Conservation (phyloP, 148 eudicot species). For the Selenicereus undatus region DNA sequence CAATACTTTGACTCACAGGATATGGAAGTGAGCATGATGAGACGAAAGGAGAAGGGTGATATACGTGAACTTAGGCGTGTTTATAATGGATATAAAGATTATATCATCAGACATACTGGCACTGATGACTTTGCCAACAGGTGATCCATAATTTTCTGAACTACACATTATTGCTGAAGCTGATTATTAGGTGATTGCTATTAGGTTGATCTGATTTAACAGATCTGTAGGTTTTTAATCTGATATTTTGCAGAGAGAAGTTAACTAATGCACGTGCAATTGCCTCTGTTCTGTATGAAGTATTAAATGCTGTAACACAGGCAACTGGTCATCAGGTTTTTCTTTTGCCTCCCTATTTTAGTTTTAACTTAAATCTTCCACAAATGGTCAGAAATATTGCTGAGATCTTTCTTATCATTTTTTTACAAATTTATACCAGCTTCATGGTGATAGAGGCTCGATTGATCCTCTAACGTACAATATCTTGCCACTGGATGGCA, state of each 20-base stretch:
- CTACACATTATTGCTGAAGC: neutral
- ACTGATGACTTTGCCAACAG: conserved; percentile 60
- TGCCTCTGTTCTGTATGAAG: conserved; percentile 77
- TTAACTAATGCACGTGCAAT: conserved; percentile 64
- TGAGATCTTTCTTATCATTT: conserved; percentile 9
- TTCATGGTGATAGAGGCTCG: conserved; percentile 61
- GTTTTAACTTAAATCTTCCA: conserved; percentile 1
- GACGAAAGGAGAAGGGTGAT: conserved; percentile 79
- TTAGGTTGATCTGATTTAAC: conserved; percentile 20
- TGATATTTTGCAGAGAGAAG: conserved; percentile 59
- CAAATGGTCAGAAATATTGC: neutral
- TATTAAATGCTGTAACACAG: conserved; percentile 55
- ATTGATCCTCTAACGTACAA: conserved; percentile 59
- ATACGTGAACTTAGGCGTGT: conserved; percentile 88
- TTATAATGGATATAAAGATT: conserved; percentile 56
- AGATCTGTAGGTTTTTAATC: conserved; percentile 23
- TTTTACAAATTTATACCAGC: conserved; percentile 34
- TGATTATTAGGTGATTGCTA: neutral
- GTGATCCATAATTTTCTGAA: conserved; percentile 24
- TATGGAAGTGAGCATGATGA: conserved; percentile 56
- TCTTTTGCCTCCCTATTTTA: neutral
- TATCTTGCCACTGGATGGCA: conserved; percentile 87
- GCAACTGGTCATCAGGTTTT: conserved; percentile 85
- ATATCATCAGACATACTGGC: conserved; percentile 63
- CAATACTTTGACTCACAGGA: conserved; percentile 42